Evolutionary conservation across 805 yeast species (phyloP).

Genomic region (Candida argentea): DNA sequence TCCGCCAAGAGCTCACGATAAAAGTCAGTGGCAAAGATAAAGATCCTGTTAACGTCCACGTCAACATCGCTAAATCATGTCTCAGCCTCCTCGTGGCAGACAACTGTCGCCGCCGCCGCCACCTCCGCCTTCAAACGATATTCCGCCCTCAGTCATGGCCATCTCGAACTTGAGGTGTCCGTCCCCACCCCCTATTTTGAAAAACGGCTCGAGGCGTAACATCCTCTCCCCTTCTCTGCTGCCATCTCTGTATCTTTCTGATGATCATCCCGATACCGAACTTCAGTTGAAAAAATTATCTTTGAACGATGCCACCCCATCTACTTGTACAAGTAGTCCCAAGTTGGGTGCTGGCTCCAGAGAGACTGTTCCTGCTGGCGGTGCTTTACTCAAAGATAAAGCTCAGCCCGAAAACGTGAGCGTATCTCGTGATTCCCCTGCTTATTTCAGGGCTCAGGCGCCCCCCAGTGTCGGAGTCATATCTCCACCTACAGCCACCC

Average conservation of each 20-base stretch:
- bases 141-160: constrained; percentile 46
- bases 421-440: no score
- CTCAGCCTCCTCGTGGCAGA: constrained; percentile 1
- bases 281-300: no score
- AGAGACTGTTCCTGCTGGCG: constrained; percentile 36
- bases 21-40: no score
- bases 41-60: no score
- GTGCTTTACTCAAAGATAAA: constrained; percentile 31
- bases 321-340: constrained; percentile 1
- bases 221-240: neutral
- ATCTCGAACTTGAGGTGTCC: constrained; percentile 53
- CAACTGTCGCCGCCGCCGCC: constrained; percentile 1
- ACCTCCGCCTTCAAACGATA: constrained; percentile 5
- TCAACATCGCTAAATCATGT: no score
- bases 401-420: no score
- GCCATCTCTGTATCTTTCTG: constrained; percentile 2
- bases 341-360: no score
- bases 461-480: constrained; percentile 1
- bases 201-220: constrained; percentile 9
- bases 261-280: neutral
- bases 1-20: no score
- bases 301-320: constrained; percentile 1
- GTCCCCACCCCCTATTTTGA: constrained; percentile 62
- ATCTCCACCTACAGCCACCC: constrained; percentile 10
- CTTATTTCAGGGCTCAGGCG: no score